A percentile compares a stretch with the other conserved stretches of the same genome.
Conservation (phyloP, 1,284 basidiomycete genomes). For the Leccinum holopus region DNA sequence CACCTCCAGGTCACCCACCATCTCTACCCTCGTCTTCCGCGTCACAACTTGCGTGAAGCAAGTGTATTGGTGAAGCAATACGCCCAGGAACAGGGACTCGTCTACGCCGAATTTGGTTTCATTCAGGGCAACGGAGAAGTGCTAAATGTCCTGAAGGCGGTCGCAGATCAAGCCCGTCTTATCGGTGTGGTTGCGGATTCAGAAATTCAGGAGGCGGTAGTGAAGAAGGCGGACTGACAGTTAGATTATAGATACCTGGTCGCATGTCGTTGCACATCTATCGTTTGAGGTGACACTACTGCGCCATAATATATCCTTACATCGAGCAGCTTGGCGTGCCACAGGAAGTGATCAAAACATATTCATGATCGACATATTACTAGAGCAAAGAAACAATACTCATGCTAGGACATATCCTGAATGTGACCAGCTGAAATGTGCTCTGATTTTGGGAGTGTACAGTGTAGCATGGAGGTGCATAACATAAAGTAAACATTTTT, state of each 20-base stretch:
- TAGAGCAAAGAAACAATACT: conserved; percentile 11
- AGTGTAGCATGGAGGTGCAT: conserved; percentile 12
- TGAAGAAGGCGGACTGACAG: conserved; percentile 37
- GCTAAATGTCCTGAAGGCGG: conserved; percentile 68
- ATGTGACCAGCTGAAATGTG: conserved; percentile 25
- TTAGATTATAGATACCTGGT: not conserved
- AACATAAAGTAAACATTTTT: conserved; percentile 26
- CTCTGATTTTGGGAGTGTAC: conserved; percentile 41
- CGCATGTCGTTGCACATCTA: not conserved
- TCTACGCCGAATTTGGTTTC: conserved; percentile 91
- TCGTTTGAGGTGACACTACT: not conserved
- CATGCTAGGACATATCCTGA: conserved; percentile 37
- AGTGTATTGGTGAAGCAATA: conserved; percentile 84
- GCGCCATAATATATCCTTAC: not conserved
- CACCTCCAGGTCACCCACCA: conserved; percentile 98
- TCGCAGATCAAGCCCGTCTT: conserved; percentile 81
- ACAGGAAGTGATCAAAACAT: not conserved
- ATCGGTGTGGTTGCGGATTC: conserved; percentile 70
- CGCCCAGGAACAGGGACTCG: conserved; percentile 78
- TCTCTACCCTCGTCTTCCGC: conserved; percentile 91
- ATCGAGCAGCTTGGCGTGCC: not conserved
- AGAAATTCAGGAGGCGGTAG: conserved; percentile 60
- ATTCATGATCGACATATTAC: not conserved
- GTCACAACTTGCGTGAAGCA: conserved; percentile 88
- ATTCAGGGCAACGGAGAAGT: conserved; percentile 81